Evolutionary conservation across 345 rosid species (phyloP), one percentile per base, ranked within the genome.

Genomic region (Eucalyptus polybractea): DNA sequence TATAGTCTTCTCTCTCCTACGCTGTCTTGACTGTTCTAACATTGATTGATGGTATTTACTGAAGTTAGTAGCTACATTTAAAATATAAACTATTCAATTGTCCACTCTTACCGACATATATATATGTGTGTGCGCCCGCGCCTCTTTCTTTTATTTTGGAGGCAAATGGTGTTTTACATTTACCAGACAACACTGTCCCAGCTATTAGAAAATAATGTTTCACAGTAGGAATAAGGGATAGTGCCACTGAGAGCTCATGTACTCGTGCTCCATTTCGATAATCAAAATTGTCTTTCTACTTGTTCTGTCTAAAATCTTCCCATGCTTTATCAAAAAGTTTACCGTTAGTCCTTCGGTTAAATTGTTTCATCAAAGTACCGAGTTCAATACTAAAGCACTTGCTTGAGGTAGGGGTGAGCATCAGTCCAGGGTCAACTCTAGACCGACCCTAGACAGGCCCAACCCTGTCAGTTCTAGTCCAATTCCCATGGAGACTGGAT

Each of bases 61-160:
- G 29, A 65, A 65, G 72, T 65, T 65, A 10, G 16, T n/a, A 13
- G 72, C 72, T 29, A 65, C 37, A 14, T 29, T 14, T 62, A 62
- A 62, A 29, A 62, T 62, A 62, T 62, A 31, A 62, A 29, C 33
- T 29, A 14, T 29, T 62, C 33, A 29, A 62, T 62, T 29, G 33
- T 58, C 65, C 65, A 58, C n/a, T 58, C 29, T 51, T 51, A 17
- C 56, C 56, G 56, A 51, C 56, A 53, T 53, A 19, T 53, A n/a
- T n/a, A 19, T 51, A 1, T 53, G 2, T 50, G 22, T 58, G 2
- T 1, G 6, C 65, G 6, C 6, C n/a, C 8, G 10, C 1, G 65
- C 67, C n/a, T 60, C 29, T 25, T 10, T 60, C 56, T 53, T 53
- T 53, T 53, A 53, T 5, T 58, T 24, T 24, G 67, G 67, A 58